Percentiles rank a stretch among this genome's conserved stretches.
These are phyloP conservation scores for Schizophyllum amplum DNA, from an alignment of 1,284 basidiomycete species.

Conservation along the genomic window DNA sequence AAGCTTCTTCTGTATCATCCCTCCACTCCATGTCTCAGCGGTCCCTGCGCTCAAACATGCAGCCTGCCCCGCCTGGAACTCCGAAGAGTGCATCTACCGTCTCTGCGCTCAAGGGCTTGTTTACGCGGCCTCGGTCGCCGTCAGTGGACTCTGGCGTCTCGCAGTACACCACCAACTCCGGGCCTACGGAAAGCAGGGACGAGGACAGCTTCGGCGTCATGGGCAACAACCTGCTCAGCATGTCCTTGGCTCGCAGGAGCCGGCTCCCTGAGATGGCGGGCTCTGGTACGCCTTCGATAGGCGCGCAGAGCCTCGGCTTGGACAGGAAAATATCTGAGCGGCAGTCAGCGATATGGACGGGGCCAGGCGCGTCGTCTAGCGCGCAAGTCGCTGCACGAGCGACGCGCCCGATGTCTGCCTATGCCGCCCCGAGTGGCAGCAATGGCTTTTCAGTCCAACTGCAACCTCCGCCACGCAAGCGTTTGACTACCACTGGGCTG, in stretches of 20 bases:
- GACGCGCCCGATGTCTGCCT: neutral
- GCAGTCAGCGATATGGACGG: neutral
- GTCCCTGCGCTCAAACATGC: neutral
- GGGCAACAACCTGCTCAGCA: neutral
- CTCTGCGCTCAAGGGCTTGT: slow-evolving; percentile 13
- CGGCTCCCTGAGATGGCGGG: neutral
- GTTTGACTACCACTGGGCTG: neutral
- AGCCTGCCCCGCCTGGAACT: neutral
- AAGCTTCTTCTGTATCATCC: neutral
- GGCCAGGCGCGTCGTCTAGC: neutral
- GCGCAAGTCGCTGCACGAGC: neutral
- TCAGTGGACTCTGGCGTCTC: slow-evolving; percentile 4
- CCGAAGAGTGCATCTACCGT: slow-evolving; percentile 2
- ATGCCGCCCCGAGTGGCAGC: neutral
- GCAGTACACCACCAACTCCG: neutral
- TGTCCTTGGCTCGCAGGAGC: neutral
- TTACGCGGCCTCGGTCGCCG: slow-evolving; percentile 10
- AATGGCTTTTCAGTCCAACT: neutral
- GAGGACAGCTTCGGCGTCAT: neutral
- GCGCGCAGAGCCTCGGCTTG: neutral
- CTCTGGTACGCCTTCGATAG: neutral
- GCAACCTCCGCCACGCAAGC: slow-evolving; percentile 11
- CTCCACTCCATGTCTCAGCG: neutral
- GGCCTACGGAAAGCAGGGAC: neutral
- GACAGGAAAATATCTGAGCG: neutral